These are phyloP conservation scores for Westerdykella ornata DNA, from an alignment of 2,329 filamentous ascomycete genomes.

Conservation along the genomic window DNA sequence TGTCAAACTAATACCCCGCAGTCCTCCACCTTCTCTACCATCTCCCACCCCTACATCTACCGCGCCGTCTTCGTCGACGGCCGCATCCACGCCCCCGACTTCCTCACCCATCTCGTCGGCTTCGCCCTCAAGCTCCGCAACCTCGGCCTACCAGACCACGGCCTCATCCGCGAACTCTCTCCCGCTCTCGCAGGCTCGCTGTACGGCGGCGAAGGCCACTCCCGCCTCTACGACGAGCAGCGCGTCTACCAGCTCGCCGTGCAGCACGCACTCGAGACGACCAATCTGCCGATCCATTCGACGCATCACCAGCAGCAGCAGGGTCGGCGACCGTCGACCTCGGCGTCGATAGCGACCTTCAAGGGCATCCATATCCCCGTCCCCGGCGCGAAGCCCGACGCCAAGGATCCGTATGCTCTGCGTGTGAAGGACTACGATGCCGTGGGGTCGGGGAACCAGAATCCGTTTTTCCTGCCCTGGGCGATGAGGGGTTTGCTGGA, in stretches of 20 bases:
- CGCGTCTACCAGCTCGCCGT: slow-evolving; percentile 65
- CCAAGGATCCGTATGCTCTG: slow-evolving; percentile 19
- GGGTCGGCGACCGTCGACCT: slow-evolving; percentile 12
- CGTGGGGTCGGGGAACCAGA: slow-evolving; percentile 45
- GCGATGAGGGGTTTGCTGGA: slow-evolving; percentile 90
- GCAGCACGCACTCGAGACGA: slow-evolving; percentile 44
- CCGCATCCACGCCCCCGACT: slow-evolving; percentile 84
- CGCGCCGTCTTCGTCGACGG: slow-evolving; percentile 95
- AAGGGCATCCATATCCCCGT: slow-evolving; percentile 29
- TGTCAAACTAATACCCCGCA: slow-evolving; percentile 12
- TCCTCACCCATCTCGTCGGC: slow-evolving; percentile 85
- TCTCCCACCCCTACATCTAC: slow-evolving; percentile 87
- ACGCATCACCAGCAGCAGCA: slow-evolving; percentile 3
- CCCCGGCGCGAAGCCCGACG: slow-evolving; percentile 18
- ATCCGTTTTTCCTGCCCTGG: slow-evolving; percentile 90
- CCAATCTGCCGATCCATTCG: slow-evolving; percentile 27
- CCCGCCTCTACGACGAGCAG: slow-evolving; percentile 82
- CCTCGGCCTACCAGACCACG: slow-evolving; percentile 85
- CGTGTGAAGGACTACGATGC: slow-evolving; percentile 30
- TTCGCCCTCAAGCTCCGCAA: slow-evolving; percentile 93
- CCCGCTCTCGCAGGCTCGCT: slow-evolving; percentile 82
- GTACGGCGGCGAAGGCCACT: slow-evolving; percentile 89
- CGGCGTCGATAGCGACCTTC: slow-evolving; percentile 12
- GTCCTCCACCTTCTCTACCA: slow-evolving; percentile 81
- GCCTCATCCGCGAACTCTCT: slow-evolving; percentile 83